These are phyloP conservation scores for Acanthamoeba lenticulata DNA, from an alignment of 208 protist genomes.

Conservation along the genomic window DNA sequence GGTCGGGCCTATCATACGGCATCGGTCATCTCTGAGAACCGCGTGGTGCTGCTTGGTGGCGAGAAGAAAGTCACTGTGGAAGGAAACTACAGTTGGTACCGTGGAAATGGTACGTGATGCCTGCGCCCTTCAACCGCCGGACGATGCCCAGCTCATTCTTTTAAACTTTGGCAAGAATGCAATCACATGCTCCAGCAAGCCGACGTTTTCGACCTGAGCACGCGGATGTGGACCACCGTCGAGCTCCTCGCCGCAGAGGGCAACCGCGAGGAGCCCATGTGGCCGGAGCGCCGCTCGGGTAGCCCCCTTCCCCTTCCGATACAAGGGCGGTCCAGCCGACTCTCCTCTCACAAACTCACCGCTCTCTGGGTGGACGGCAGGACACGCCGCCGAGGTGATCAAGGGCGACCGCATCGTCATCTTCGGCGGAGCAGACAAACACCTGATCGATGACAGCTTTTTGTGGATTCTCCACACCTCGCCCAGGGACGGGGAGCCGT, in stretches of 20 bases:
- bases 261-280: not conserved
- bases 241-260: not conserved
- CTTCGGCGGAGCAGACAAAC: not conserved
- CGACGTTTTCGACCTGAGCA: not conserved
- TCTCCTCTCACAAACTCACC: not conserved
- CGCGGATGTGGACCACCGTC: not conserved
- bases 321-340: too few relatives aligned
- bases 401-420: not conserved
- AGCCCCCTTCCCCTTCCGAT: too few relatives aligned
- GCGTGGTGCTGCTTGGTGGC: not conserved
- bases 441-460: not conserved
- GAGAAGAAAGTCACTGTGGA: not conserved
- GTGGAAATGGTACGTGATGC: too few relatives aligned
- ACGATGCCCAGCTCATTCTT: not conserved
- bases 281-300: not conserved
- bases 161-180: not conserved
- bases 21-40: not conserved
- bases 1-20: not conserved
- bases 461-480: not conserved
- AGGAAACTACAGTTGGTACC: too few relatives aligned
- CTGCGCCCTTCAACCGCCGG: too few relatives aligned
- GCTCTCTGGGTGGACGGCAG: not conserved
- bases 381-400: not conserved
- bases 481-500: too few relatives aligned
- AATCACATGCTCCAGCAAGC: not conserved